phyloP scores from a whole-genome alignment of 2,329 filamentous ascomycete genomes.

The Botrytis porri region DNA sequence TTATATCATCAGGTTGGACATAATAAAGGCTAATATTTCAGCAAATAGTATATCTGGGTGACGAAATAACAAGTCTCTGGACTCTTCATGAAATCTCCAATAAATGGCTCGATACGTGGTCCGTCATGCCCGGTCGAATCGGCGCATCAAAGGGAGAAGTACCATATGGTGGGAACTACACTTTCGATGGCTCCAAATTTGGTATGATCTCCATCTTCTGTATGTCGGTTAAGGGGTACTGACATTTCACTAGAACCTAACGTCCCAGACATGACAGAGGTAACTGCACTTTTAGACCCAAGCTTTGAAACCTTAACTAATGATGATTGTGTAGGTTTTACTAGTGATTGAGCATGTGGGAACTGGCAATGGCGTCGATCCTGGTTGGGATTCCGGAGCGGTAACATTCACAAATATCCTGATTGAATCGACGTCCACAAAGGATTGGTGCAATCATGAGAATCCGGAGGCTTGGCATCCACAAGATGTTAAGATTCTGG shows the following conservation, averaged over 20 bases:
- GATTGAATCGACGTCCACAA: not conserved
- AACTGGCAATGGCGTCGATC: not conserved
- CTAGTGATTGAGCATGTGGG: constrained; percentile 7
- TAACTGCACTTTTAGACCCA: not conserved
- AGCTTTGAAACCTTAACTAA: not conserved
- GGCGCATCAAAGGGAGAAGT: constrained; percentile 1
- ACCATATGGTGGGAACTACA: constrained; percentile 6
- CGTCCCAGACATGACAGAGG: constrained; percentile 15
- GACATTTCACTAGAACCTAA: not conserved
- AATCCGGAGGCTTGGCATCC: not conserved
- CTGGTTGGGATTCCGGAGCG: constrained; percentile 11
- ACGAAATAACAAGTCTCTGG: constrained; percentile 14
- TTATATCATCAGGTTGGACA: too few species aligned
- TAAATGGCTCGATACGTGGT: constrained; percentile 17
- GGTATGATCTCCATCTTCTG: not conserved
- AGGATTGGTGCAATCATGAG: constrained; percentile 12
- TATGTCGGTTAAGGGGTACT: not conserved
- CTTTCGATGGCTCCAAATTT: constrained; percentile 6
- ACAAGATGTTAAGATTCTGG: not conserved
- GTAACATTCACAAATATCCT: constrained; percentile 18
- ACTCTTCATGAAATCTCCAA: not conserved
- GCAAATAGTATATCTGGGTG: constrained; percentile 13
- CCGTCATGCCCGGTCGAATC: not conserved
- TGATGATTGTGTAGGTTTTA: not conserved
- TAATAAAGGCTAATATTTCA: not conserved